phyloP scores from a whole-genome alignment of 345 rosid genomes.

The Jatropha curcas region DNA sequence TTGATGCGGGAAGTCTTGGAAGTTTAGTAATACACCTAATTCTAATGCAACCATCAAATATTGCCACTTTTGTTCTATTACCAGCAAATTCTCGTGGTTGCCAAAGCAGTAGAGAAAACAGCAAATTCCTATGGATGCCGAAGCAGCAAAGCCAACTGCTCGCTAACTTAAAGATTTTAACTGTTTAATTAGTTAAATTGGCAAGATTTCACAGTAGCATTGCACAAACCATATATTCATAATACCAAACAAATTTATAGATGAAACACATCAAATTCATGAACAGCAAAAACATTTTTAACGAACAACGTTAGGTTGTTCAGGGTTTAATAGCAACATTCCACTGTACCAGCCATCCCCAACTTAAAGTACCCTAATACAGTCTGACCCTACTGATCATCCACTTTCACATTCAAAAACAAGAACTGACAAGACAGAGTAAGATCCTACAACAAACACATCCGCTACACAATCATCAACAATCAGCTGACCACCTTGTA shows the following conservation, averaged over 20 bases:
- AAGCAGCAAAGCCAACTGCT: too few species aligned
- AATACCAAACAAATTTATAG: background rate
- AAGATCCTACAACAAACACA: slow-evolving; percentile 1
- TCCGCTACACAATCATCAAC: background rate
- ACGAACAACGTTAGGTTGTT: background rate
- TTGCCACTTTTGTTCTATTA: too few species aligned
- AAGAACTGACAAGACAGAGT: background rate
- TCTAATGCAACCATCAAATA: too few species aligned
- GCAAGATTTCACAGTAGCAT: too few species aligned
- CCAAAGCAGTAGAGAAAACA: too few species aligned
- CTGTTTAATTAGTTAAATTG: too few species aligned
- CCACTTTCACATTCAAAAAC: background rate
- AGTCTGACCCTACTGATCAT: background rate
- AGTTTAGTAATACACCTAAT: too few species aligned
- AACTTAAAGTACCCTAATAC: background rate
- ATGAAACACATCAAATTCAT: background rate
- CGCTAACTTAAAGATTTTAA: too few species aligned
- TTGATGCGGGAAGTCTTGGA: too few species aligned
- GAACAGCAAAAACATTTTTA: background rate
- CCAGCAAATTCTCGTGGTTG: too few species aligned
- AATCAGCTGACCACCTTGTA: background rate
- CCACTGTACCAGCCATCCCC: slow-evolving; percentile 9
- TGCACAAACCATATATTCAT: too few species aligned
- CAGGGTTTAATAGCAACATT: background rate
- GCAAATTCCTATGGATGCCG: too few species aligned